These are phyloP conservation scores for Typha latifolia DNA, from an alignment of 176 grass and related monocot species.

Conservation along the genomic window DNA sequence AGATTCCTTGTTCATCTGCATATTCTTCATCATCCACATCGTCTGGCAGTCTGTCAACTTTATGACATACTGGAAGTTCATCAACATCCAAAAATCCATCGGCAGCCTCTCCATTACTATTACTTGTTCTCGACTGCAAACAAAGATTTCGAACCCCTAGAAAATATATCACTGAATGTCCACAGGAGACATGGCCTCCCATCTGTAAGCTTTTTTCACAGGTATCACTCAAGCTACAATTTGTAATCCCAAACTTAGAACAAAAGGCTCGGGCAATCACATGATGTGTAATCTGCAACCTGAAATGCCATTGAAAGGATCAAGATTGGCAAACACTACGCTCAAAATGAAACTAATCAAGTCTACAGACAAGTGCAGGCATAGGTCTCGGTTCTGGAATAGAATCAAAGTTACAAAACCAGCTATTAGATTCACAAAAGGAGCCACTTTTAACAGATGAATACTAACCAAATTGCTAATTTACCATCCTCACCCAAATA, in stretches of 20 bases:
- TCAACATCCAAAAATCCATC: constrained; percentile 5
- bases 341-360: too few species aligned
- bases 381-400: too few species aligned
- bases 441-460: too few species aligned
- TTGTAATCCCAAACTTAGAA: background rate
- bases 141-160: constrained; percentile 17
- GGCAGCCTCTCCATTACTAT: background rate
- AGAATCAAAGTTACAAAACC: too few species aligned
- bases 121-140: background rate
- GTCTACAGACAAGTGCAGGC: too few species aligned
- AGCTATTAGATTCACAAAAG: too few species aligned
- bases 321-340: too few species aligned
- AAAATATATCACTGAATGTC: background rate
- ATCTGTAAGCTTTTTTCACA: constrained; percentile 5
- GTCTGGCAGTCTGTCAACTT: background rate
- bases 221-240: constrained; percentile 5
- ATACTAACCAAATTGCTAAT: too few species aligned
- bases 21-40: background rate
- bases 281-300: constrained; percentile 11
- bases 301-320: constrained; percentile 2
- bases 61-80: background rate
- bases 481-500: too few species aligned
- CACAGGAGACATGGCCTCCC: background rate
- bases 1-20: background rate
- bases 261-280: constrained; percentile 2